Base-by-base conservation (phyloP, 495 filamentous ascomycete genomes). In the Gamarada debralockiae region DNA sequence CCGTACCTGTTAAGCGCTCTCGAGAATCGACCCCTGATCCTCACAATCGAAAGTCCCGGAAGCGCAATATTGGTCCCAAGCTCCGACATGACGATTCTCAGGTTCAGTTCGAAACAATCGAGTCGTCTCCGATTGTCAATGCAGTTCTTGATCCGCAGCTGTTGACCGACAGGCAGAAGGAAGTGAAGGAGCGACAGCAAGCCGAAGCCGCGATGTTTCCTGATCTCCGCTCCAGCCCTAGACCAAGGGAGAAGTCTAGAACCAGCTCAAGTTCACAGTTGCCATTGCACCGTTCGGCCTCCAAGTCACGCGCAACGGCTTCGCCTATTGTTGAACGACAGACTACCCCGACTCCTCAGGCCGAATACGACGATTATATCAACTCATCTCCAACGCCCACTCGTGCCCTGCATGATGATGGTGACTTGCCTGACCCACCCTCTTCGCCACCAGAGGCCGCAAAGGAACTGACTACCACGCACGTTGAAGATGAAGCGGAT, bases 311-410 rank as follows among this genome's bases (percentile, higher is more conserved):
- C 3, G 22, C 15, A 7, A 21, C n/a, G 22, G 14, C 40, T 23
- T 42, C 52, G 0, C 47, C 55, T 1, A n/a, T 24, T 25, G 42
- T 44, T 43, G 68, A 63, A 42, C 67, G 71, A 15, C 70, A 73
- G 3, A 61, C 70, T 36, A 81, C 79, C 13, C 79, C 79, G 14
- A 76, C n/a, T 47, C 67, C 39, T 50, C 61, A 23, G 60, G 74
- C 44, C 61, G 70, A 59, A 59, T 57, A 83, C 62, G 79, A 86
- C 65, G 77, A 81, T 14, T 89, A 81, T 58, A 72, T 92, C 37
- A 81, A 80, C 2, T 95, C 87, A n/a, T 93, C 90, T 8, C 90
- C 90, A 1, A 95, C 90, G 0, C 89, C 89, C 7, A 59, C 53
- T 22, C 45, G 60, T 34, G 47, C 44, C 4, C 7, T 52, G 65